These are phyloP conservation scores for Penicillium subrubescens DNA, from an alignment of 495 filamentous ascomycete genomes.

Conservation along the genomic window DNA sequence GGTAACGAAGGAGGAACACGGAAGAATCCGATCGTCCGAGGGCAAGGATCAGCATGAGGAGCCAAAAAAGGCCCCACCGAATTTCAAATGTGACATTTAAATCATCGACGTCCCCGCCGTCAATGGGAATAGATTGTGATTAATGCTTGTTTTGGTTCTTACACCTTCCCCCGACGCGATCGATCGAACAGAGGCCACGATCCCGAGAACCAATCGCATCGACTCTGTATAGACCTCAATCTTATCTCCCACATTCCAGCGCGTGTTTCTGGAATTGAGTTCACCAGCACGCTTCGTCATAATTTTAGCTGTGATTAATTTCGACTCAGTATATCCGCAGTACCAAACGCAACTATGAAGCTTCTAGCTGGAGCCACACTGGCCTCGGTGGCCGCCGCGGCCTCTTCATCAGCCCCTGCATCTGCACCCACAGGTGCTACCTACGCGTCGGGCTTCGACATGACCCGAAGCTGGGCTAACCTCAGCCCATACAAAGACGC, in stretches of 20 bases:
- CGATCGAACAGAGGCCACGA: not conserved
- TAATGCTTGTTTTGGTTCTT: not conserved
- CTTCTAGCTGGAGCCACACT: constrained; percentile 7
- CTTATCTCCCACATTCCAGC: not conserved
- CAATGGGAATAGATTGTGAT: not conserved
- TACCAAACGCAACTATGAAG: constrained; percentile 14
- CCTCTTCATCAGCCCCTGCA: constrained; percentile 16
- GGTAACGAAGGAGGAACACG: not conserved
- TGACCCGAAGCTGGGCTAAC: constrained; percentile 46
- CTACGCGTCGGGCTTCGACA: constrained; percentile 39
- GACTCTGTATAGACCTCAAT: not conserved
- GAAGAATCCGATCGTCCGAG: constrained; percentile 3
- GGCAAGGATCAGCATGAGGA: not conserved
- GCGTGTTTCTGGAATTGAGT: not conserved
- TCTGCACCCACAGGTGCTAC: constrained; percentile 30
- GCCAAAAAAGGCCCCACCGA: not conserved
- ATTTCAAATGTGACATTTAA: not conserved
- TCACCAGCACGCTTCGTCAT: not conserved
- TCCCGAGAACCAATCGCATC: not conserved
- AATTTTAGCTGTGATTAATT: not conserved
- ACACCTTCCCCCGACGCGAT: not conserved
- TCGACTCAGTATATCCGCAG: not conserved
- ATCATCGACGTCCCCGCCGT: not conserved
- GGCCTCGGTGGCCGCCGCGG: constrained; percentile 12
- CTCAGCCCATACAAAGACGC: constrained; percentile 52